phyloP scores from a whole-genome alignment of 2,329 filamentous ascomycete genomes.

The Colletotrichum theobromicola region DNA sequence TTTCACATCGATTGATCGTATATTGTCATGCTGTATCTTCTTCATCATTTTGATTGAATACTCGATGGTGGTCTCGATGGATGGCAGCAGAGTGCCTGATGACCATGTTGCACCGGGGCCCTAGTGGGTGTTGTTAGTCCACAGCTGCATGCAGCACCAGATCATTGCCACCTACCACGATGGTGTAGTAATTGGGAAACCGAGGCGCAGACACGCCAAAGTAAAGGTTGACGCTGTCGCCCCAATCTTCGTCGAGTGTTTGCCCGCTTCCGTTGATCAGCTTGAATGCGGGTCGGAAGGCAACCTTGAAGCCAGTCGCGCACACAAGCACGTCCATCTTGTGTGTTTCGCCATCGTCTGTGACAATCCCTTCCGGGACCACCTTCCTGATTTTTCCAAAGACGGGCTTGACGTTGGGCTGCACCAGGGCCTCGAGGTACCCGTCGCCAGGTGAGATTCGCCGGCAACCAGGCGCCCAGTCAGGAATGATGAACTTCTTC shows the following conservation, averaged over 20 bases:
- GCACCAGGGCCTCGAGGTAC: constrained; percentile 45
- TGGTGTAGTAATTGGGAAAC: constrained; percentile 50
- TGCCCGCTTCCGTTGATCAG: constrained; percentile 36
- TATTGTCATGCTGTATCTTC: constrained; percentile 41
- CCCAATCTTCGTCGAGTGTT: constrained; percentile 50
- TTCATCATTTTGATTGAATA: constrained; percentile 42
- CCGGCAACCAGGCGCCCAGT: constrained; percentile 48
- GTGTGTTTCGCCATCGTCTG: constrained; percentile 32
- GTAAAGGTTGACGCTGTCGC: constrained; percentile 44
- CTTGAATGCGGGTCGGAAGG: constrained; percentile 48
- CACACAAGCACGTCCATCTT: constrained; percentile 39
- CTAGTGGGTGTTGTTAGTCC: neutral
- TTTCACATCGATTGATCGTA: constrained; percentile 37
- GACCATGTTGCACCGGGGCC: constrained; percentile 47
- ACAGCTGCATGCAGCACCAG: neutral
- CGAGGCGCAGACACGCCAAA: constrained; percentile 47
- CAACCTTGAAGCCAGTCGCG: constrained; percentile 44
- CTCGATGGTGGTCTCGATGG: constrained; percentile 47
- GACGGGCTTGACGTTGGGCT: constrained; percentile 49
- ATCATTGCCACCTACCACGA: constrained; percentile 26
- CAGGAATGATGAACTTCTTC: constrained; percentile 43
- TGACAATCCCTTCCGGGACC: constrained; percentile 33
- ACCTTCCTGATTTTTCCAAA: constrained; percentile 41
- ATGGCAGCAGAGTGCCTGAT: constrained; percentile 46
- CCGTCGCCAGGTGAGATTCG: constrained; percentile 47